Conservation (phyloP, 371 early-diverging fungal species). For the Nosema muscidifuracis region DNA sequence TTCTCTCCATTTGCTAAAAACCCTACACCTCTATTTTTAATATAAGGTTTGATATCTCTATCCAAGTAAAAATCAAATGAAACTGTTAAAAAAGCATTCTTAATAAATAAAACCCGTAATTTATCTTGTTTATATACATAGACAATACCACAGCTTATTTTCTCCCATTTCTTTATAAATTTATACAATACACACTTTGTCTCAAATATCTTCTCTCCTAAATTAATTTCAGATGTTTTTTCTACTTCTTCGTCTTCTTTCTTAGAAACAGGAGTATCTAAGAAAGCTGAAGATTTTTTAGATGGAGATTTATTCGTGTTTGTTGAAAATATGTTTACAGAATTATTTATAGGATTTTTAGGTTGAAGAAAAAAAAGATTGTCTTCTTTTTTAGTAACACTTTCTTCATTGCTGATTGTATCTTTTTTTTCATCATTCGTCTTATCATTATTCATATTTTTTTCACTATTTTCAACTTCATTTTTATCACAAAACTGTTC, state of each 20-base stretch:
- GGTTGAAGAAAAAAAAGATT: too few relatives aligned
- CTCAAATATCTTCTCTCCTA: neutral
- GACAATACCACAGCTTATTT: conserved; percentile 17
- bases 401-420: too few relatives aligned
- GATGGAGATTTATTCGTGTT: too few relatives aligned
- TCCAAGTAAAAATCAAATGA: conserved; percentile 25
- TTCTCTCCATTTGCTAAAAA: conserved; percentile 2
- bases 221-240: neutral
- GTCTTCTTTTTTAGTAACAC: neutral
- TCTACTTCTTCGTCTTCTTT: neutral
- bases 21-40: conserved; percentile 10
- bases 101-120: conserved; percentile 14
- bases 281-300: too few relatives aligned
- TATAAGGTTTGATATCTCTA: conserved; percentile 5
- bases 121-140: conserved; percentile 8
- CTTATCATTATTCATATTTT: too few relatives aligned
- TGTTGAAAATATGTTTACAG: too few relatives aligned
- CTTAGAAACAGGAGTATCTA: neutral
- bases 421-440: too few relatives aligned
- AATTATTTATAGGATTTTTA: too few relatives aligned
- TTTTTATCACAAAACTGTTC: too few relatives aligned
- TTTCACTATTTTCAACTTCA: too few relatives aligned
- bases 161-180: conserved; percentile 33
- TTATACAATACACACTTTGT: conserved; percentile 17
- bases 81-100: conserved; percentile 14